phyloP scores from a whole-genome alignment of 2,329 filamentous ascomycete species.

The Colletotrichum nymphaeae region DNA sequence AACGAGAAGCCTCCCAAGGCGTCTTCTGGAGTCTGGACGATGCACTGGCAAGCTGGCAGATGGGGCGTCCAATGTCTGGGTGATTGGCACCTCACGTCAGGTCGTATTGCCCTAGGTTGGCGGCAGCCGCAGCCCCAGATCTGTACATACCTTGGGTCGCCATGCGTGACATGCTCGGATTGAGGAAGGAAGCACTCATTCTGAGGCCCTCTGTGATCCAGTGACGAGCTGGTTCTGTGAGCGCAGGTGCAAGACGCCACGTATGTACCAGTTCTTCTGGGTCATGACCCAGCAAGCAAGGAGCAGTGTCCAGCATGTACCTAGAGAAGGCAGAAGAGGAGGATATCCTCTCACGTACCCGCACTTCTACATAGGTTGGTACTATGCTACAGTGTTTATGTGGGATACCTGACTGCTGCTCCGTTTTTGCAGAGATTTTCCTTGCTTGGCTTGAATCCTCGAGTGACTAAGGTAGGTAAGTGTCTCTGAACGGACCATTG shows the following conservation, averaged over 20 bases:
- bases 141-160: neutral
- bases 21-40: neutral
- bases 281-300: neutral
- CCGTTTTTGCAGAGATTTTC: neutral
- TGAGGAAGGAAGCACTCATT: neutral
- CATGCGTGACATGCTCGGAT: neutral
- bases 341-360: neutral
- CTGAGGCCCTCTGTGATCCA: slow-evolving; percentile 4
- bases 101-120: slow-evolving; percentile 6
- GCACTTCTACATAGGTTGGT: neutral
- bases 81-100: slow-evolving; percentile 10
- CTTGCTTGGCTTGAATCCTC: neutral
- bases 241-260: slow-evolving; percentile 3
- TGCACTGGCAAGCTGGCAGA: neutral
- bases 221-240: slow-evolving; percentile 13
- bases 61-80: slow-evolving; percentile 3
- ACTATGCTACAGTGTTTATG: neutral
- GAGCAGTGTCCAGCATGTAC: neutral
- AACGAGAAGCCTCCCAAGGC: neutral
- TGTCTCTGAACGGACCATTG: neutral
- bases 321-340: neutral
- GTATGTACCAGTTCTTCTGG: neutral
- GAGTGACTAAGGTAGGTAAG: neutral
- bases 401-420: neutral
- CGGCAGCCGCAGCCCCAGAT: neutral